phyloP scores from a whole-genome alignment of 129 eudicot species.

The Tagetes patula region DNA sequence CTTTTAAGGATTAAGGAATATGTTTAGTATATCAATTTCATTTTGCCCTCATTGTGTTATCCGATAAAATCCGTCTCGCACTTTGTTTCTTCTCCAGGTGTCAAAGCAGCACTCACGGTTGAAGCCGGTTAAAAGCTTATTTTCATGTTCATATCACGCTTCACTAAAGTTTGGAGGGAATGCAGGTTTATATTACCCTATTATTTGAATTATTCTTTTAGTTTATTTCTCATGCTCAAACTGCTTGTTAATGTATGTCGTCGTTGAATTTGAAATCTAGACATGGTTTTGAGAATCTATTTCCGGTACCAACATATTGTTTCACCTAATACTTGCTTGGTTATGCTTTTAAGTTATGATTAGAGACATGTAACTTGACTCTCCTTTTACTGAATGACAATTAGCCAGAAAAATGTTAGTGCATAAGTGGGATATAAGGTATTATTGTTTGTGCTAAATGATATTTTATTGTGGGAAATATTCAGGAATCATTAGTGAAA shows the following conservation, averaged over 20 bases:
- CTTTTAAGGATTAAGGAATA: too few species aligned
- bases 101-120: constrained; percentile 18
- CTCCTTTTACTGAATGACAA: background rate
- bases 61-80: background rate
- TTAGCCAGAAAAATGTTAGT: background rate
- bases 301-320: background rate
- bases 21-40: background rate
- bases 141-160: constrained; percentile 25
- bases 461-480: background rate
- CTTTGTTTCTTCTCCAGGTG: constrained; percentile 17
- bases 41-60: background rate
- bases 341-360: background rate
- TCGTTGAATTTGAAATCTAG: background rate
- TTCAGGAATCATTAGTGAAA: constrained; percentile 27
- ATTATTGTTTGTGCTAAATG: too few species aligned
- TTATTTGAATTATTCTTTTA: background rate
- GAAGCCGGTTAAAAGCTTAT: constrained; percentile 18
- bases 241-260: background rate
- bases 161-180: constrained; percentile 24
- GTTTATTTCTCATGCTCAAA: background rate
- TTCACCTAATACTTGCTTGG: background rate
- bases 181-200: constrained; percentile 18
- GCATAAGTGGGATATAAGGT: too few species aligned
- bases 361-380: background rate
- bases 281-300: constrained; percentile 7